Conservation (phyloP, 108 stramenopile genomes). For the Fragilariopsis cylindrus region DNA sequence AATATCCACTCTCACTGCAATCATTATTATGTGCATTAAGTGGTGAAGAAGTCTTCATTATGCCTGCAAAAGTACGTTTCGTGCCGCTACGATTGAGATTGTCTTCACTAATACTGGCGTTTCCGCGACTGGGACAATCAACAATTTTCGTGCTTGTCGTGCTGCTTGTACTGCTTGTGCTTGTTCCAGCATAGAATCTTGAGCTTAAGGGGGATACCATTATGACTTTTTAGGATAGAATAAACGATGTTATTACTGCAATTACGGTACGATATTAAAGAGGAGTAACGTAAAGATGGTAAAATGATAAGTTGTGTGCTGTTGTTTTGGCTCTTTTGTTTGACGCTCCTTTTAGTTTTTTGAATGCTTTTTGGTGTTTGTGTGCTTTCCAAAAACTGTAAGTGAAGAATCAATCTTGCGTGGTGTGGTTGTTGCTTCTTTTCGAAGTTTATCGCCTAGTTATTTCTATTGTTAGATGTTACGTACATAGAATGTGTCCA, state of each 20-base stretch:
- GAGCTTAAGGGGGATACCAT: slow-evolving; percentile 28
- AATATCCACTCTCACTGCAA: slow-evolving; percentile 31
- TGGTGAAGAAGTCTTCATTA: slow-evolving; percentile 7
- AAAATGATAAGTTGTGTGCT: no score
- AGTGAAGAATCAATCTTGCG: neutral
- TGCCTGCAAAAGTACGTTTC: slow-evolving; percentile 8
- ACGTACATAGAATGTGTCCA: no score
- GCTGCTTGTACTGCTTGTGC: slow-evolving; percentile 4
- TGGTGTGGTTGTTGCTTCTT: neutral
- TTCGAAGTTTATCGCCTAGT: neutral
- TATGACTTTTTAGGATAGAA: neutral
- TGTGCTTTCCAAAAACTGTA: neutral
- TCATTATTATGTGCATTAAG: slow-evolving; percentile 5
- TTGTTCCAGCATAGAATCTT: slow-evolving; percentile 12
- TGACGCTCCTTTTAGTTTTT: no score
- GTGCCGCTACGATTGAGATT: slow-evolving; percentile 9
- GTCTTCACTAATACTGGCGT: slow-evolving; percentile 2
- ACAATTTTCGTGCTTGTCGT: neutral
- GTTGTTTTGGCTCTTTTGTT: no score
- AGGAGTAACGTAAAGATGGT: no score
- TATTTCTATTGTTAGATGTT: no score
- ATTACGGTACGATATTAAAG: neutral
- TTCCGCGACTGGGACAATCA: slow-evolving; percentile 17
- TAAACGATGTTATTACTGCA: neutral
- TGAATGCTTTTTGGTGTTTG: neutral